Evolutionary conservation across 768 basidiomycete species (phyloP).

Genomic region (Sporobolomyces roseus): DNA sequence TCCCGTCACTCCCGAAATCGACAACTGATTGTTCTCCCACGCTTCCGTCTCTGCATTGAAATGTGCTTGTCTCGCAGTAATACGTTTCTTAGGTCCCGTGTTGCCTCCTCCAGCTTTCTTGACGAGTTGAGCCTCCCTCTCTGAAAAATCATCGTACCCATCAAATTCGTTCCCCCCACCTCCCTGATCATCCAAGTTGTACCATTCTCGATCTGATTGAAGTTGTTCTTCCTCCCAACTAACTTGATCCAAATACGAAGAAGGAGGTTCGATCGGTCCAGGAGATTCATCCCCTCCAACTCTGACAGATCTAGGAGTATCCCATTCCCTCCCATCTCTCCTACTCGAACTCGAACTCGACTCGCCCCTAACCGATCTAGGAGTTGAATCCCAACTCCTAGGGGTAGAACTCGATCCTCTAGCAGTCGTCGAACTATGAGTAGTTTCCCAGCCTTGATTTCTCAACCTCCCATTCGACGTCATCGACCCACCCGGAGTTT

Average conservation of each 20-base stretch:
- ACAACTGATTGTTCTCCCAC: conserved; percentile 98
- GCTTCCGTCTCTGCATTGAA: conserved; percentile 97
- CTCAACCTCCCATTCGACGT: conserved; percentile 73
- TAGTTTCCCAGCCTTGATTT: conserved; percentile 91
- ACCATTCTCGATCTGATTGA: conserved; percentile 90
- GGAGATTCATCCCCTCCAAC: conserved; percentile 42
- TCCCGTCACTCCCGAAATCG: conserved; percentile 88
- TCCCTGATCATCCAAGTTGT: conserved; percentile 73
- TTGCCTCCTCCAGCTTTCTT: conserved; percentile 44
- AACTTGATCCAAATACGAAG: conserved; percentile 46
- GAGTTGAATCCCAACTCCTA: conserved; percentile 41
- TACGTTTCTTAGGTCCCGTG: conserved; percentile 62
- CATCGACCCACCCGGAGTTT: conserved; percentile 26
- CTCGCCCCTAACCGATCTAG: conserved; percentile 37
- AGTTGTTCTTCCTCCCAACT: conserved; percentile 99
- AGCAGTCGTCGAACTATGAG: conserved; percentile 58
- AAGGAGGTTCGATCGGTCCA: conserved; percentile 33
- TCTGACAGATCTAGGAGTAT: conserved; percentile 42
- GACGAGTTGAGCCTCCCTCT: conserved; percentile 49
- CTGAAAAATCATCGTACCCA: conserved; percentile 77
- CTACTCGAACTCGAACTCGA: conserved; percentile 19
- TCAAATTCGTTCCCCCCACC: conserved; percentile 73
- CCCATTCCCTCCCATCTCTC: conserved; percentile 43
- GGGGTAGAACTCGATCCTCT: conserved; percentile 1
- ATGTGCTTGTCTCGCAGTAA: conserved; percentile 93